Base-by-base conservation (phyloP, 805 yeast genomes). In the Candida coleopterorum region DNA sequence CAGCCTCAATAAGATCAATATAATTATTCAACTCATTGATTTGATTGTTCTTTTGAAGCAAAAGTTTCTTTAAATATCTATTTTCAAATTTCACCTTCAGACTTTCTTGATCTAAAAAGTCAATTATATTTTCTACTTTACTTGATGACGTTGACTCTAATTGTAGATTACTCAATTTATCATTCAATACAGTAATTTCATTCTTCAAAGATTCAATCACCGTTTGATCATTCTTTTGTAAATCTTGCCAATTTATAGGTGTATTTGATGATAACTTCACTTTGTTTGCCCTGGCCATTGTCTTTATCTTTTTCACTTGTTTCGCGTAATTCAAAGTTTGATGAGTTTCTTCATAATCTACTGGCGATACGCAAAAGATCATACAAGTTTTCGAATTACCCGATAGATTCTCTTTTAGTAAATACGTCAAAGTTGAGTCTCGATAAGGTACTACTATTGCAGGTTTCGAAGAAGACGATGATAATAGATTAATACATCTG, bases 341-440 rank as follows among this genome's bases (percentile, higher is more conserved):
- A 46, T 79, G 55, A 0, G 87, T 79, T 49, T 85, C 95, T 15
- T 84, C 89, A 54, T 76, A 81, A 48, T 83, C 90, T 12, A 77
- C 68, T 0, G 95, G 94, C 0, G 94, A 79, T 0, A 87, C 68
- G 53, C 94, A 86, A 15, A 93, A 93, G n/a, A 87, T 73, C 83
- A 87, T 77, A 1, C 81, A 81, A 0, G 95, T 88, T 50, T 82
- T 84, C n/a, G 93, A 81, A 50, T 84, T 83, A 1, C 96, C 96
- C 1, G 93, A 87, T 25, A 86, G 60, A 41, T 77, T 78, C 46
- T 84, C 90, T 49, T 79, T 80, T 43, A 85, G 62, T 2, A 85
- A 60, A 76, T 89, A 81, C 0, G 95, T 85, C 37, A 85, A 60
- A 0, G 72, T 66, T 0, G 94, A 83, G 46, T 85, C 95, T 43